Conservation (phyloP, 306 rosid genomes). For the Medicago truncatula region MtrunA17r5.0-ANR NC_053049.1:10162501-10163000, state of each 20-base stretch:
- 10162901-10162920: conserved; percentile 68
- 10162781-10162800: conserved; percentile 74
- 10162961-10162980: conserved; percentile 75
- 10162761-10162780: conserved; percentile 61
- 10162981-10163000: conserved; percentile 74
- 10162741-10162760: conserved; percentile 66
- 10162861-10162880: conserved; percentile 83
- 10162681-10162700: conserved; percentile 80
- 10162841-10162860: conserved; percentile 85
- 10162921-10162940: conserved; percentile 82
- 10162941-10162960: conserved; percentile 72
- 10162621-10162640: conserved; percentile 79
- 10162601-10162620: conserved; percentile 78
- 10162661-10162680: conserved; percentile 86
- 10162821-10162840: conserved; percentile 73
- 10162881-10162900: conserved; percentile 81
- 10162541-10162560: conserved; percentile 53
- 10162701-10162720: conserved; percentile 59
- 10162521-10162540: conserved; percentile 60
- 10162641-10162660: conserved; percentile 68
- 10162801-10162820: conserved; percentile 80
- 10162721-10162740: conserved; percentile 63
- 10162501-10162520: conserved; percentile 63
- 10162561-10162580: conserved; percentile 57
- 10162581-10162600: conserved; percentile 77